These are phyloP conservation scores for Sicyos baderoa DNA, from an alignment of 306 rosid species.

Conservation along the genomic window DNA sequence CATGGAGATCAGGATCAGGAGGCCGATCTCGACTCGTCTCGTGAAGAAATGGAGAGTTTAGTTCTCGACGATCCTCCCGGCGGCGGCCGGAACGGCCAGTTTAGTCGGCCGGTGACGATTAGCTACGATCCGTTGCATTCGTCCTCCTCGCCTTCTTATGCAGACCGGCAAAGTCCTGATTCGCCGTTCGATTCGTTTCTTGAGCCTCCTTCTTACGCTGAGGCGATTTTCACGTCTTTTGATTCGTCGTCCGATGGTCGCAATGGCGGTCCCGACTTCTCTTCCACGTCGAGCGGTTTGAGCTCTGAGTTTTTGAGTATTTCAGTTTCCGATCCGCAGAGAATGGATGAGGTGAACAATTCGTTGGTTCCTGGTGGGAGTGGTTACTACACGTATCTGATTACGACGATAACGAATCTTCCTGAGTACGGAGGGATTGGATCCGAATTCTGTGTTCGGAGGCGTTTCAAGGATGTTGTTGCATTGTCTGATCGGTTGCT, in stretches of 20 bases:
- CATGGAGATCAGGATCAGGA: conserved; percentile 21
- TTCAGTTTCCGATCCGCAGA: conserved; percentile 45
- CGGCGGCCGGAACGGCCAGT: conserved; percentile 14
- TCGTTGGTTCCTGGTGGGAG: conserved; percentile 37
- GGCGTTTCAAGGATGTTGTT: conserved; percentile 47
- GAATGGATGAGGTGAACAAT: conserved; percentile 29
- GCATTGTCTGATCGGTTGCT: conserved; percentile 37
- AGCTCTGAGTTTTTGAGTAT: conserved; percentile 47
- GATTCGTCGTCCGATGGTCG: conserved; percentile 37
- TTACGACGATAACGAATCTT: conserved; percentile 32
- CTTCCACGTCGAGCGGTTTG: conserved; percentile 23
- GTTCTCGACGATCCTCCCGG: conserved; percentile 34
- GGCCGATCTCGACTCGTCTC: conserved; percentile 23
- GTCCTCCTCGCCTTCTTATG: conserved; percentile 18
- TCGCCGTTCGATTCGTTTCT: conserved; percentile 28
- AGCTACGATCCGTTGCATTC: conserved; percentile 21
- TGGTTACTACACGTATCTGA: conserved; percentile 31
- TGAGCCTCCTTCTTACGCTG: conserved; percentile 39
- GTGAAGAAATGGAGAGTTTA: conserved; percentile 37
- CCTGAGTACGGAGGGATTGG: conserved; percentile 37
- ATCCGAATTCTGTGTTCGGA: conserved; percentile 35
- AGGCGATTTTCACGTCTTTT: conserved; percentile 35
- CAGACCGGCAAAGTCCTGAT: conserved; percentile 24
- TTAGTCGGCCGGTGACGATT: conserved; percentile 2
- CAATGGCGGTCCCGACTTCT: conserved; percentile 9